A percentile compares a stretch with the other conserved stretches of the same genome.
These are phyloP conservation scores for Mycosphaerella sp. DNA, from an alignment of 2,329 filamentous ascomycete genomes.

Conservation along the genomic window DNA sequence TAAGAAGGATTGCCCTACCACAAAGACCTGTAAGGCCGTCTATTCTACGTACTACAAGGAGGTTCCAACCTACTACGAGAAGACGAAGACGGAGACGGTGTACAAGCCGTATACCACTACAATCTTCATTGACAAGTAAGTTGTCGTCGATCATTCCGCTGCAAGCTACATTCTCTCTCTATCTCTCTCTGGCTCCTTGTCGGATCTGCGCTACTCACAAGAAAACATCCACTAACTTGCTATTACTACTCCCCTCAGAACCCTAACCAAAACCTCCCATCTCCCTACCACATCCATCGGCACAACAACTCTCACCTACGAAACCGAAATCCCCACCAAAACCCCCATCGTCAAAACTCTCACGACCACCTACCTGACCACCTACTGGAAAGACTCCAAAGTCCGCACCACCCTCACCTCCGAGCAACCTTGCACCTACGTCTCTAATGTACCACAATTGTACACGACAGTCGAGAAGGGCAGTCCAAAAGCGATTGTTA, in stretches of 20 bases:
- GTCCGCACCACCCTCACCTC: no score
- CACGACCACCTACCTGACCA: no score
- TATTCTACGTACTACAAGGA: conserved; percentile 10
- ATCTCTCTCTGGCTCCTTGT: no score
- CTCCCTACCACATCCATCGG: conserved; percentile 9
- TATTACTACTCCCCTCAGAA: not conserved
- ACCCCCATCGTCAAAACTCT: conserved; percentile 5
- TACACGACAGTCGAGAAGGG: no score
- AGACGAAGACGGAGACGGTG: conserved; percentile 7
- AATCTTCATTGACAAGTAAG: conserved; percentile 4
- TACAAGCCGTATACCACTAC: conserved; percentile 10
- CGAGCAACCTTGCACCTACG: no score
- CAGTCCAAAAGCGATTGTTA: no score
- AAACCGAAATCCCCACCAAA: conserved; percentile 5
- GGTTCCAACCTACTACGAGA: conserved; percentile 7
- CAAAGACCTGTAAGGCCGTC: conserved; percentile 11
- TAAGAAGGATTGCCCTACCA: conserved; percentile 10
- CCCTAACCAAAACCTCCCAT: not conserved
- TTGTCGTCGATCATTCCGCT: conserved; percentile 6
- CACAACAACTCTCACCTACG: conserved; percentile 1
- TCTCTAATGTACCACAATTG: no score
- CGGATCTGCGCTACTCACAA: no score
- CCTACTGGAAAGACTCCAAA: no score
- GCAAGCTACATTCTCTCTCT: not conserved
- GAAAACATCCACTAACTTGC: no score